These are phyloP conservation scores for Metarhizium rileyi DNA, from an alignment of 2,329 filamentous ascomycete genomes.

Conservation along the genomic window DNA sequence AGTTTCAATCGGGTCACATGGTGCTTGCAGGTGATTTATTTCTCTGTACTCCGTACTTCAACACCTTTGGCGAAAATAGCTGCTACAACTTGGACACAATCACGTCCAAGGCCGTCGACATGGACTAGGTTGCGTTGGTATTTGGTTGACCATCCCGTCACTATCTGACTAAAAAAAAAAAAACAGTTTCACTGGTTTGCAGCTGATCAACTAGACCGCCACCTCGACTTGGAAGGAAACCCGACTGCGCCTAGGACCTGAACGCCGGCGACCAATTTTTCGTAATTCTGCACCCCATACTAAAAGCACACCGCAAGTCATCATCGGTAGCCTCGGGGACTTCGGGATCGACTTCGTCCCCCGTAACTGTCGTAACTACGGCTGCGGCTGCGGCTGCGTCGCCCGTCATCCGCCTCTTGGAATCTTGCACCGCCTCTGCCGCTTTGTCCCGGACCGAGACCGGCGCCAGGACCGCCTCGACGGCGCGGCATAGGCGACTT, in stretches of 20 bases:
- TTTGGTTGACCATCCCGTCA: neutral
- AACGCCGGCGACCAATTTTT: neutral
- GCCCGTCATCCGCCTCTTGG: constrained; percentile 15
- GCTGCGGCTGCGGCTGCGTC: constrained; percentile 40
- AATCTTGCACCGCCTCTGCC: constrained; percentile 10
- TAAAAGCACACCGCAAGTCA: neutral
- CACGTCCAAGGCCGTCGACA: constrained; percentile 1
- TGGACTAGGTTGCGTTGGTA: neutral
- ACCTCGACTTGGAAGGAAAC: neutral
- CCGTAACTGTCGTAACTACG: constrained; percentile 34
- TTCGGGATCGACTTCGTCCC: constrained; percentile 31
- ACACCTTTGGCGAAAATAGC: constrained; percentile 2
- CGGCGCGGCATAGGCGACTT: constrained; percentile 25
- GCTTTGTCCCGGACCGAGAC: constrained; percentile 9
- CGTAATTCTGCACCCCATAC: neutral
- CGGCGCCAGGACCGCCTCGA: constrained; percentile 21
- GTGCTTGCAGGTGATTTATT: no score
- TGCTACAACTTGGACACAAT: constrained; percentile 5
- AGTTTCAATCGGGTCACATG: no score
- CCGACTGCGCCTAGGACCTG: neutral
- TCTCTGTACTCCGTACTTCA: no score
- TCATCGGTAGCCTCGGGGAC: constrained; percentile 26
- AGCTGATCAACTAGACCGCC: neutral
- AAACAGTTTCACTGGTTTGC: no score
- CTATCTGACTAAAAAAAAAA: neutral